These are phyloP conservation scores for Globisporangium heterothallicum DNA, from an alignment of 352 stramenopile species.

Conservation along the genomic window DNA sequence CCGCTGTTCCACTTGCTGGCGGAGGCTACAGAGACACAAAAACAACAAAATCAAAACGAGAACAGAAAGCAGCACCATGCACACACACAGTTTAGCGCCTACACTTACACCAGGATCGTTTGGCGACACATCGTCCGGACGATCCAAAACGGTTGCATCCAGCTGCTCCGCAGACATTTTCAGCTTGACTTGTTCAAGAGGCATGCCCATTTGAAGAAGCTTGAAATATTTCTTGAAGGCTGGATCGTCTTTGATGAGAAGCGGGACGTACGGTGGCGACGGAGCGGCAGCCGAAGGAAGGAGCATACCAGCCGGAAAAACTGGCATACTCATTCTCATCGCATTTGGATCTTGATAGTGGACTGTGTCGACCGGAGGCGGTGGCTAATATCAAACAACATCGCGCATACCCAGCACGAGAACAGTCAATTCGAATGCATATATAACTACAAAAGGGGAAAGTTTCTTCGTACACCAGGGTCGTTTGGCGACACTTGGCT, in stretches of 20 bases:
- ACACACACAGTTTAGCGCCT: neutral
- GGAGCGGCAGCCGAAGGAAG: slow-evolving; percentile 5
- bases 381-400: slow-evolving; percentile 19
- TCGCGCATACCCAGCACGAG: neutral
- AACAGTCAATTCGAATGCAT: too few species aligned
- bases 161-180: slow-evolving; percentile 75
- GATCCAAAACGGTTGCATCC: slow-evolving; percentile 58
- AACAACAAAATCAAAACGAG: neutral
- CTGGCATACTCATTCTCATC: slow-evolving; percentile 23
- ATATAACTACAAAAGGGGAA: neutral
- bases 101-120: slow-evolving; percentile 71
- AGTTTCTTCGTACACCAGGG: slow-evolving; percentile 42
- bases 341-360: slow-evolving; percentile 1
- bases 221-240: slow-evolving; percentile 83
- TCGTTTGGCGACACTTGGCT: slow-evolving; percentile 72
- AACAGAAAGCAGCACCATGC: neutral
- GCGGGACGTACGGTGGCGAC: slow-evolving; percentile 46
- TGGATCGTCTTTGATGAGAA: slow-evolving; percentile 73
- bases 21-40: slow-evolving; percentile 30
- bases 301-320: slow-evolving; percentile 19
- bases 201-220: slow-evolving; percentile 76
- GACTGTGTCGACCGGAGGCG: neutral
- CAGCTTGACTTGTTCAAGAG: slow-evolving; percentile 72
- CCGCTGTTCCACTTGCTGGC: slow-evolving; percentile 8
- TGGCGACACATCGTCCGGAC: slow-evolving; percentile 65